Conservation (phyloP, 495 filamentous ascomycete species). For the Cercophora samala region DNA sequence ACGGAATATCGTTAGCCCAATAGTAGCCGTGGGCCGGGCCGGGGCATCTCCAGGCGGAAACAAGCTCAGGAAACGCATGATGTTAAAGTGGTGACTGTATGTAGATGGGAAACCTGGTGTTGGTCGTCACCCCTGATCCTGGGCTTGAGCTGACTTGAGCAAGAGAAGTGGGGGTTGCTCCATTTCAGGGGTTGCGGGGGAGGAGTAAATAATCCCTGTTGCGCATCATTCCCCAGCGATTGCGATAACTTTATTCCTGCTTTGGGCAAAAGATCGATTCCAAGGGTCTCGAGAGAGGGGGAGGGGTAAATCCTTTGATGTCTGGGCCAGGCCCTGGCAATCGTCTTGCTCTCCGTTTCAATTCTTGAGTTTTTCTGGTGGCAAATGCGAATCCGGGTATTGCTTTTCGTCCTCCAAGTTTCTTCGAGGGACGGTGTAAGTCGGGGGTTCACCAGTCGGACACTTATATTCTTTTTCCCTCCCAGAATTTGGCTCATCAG, state of each 20-base stretch:
- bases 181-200: background rate
- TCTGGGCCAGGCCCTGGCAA: background rate
- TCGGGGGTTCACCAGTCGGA: background rate
- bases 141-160: background rate
- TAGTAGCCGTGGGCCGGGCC: background rate
- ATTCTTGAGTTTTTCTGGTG: background rate
- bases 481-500: background rate
- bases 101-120: background rate
- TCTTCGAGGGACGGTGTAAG: background rate
- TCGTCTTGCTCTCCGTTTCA: background rate
- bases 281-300: background rate
- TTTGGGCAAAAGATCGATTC: background rate
- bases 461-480: background rate
- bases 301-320: background rate
- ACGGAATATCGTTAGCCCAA: background rate
- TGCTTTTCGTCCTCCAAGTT: background rate
- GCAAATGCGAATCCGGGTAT: background rate
- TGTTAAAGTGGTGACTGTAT: background rate
- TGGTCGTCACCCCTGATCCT: background rate
- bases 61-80: background rate
- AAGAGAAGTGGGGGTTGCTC: background rate
- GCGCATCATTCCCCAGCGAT: background rate
- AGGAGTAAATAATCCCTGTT: background rate
- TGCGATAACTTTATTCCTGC: background rate
- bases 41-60: background rate